These are phyloP conservation scores for Cadophora luteo-olivacea DNA, from an alignment of 2,329 filamentous ascomycete species.

Conservation along the genomic window DNA sequence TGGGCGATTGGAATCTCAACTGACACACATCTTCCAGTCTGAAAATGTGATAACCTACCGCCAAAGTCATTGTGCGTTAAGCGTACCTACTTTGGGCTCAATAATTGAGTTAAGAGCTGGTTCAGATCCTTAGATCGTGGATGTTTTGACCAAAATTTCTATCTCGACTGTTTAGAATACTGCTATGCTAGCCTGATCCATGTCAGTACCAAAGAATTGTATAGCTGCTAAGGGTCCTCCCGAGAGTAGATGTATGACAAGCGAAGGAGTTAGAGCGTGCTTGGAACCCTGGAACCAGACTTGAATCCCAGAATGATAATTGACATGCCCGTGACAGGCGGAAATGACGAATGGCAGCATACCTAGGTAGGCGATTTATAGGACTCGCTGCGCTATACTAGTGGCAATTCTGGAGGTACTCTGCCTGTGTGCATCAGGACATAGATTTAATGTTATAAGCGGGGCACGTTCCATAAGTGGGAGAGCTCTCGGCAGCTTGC, in stretches of 20 bases:
- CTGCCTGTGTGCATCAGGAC: too few species aligned
- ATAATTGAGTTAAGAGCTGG: not conserved
- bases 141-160: not conserved
- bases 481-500: not conserved
- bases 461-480: not conserved
- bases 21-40: not conserved
- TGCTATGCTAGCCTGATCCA: not conserved
- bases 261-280: not conserved
- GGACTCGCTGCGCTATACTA: not conserved
- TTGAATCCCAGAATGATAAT: not conserved
- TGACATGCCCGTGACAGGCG: not conserved
- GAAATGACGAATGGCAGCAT: not conserved
- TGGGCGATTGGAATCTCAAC: not conserved
- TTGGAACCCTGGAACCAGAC: not conserved
- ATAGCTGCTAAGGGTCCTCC: not conserved
- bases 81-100: not conserved
- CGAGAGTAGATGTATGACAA: not conserved
- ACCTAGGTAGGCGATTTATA: not conserved
- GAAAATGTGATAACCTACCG: not conserved
- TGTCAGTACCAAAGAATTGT: not conserved
- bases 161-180: conserved; percentile 2
- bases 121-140: not conserved
- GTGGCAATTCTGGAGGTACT: not conserved
- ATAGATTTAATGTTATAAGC: not conserved
- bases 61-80: not conserved